Evolutionary conservation across 2,329 filamentous ascomycete species (phyloP), one percentile per base, ranked within the genome.

Genomic region (Aspergillus sergii): DNA sequence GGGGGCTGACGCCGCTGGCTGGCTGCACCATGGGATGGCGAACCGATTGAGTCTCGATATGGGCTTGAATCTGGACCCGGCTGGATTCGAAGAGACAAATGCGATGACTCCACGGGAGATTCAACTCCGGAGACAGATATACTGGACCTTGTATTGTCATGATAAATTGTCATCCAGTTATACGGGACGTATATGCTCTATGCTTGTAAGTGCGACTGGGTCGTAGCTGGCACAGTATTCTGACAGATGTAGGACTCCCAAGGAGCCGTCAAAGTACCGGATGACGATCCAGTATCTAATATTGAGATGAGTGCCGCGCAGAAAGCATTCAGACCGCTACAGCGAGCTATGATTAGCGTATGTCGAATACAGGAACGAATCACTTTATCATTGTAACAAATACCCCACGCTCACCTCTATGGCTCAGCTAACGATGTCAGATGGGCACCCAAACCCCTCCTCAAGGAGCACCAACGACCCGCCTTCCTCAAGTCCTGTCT

Each of bases 11-110:
- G 75, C 76, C 3, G 71, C 74, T 1, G 74, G 76, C 2, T 78
- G 76, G 76, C 70, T 78, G 10, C 71, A 77, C 48, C 73, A 77
- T n/a, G 77, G 77, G 1, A 78, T 79, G 73, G 78, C 78, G 1
- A 73, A 66, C 55, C 71, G 76, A 3, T 60, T 80, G 14, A 72
- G 71, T 11, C 69, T 79, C 0, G 78, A 80, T 34, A 77, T 79
- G 75, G 78, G 78, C 1, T 64, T 79, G 0, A 78, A 80, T 32
- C 66, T 78, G 14, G 76, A 79, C 32, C 68, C 73, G 1, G 66
- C 69, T 0, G 69, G 69, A 12, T 62, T 77, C 6, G 65, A 66
- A 14, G 70, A 70, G 19, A 68, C 74, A 10, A 68, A 67, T 45
- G 57, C 65, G 14, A 66, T 78, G 39, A 60, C 72, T 0, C 21